Percentiles rank a stretch among this genome's conserved stretches.
These are phyloP conservation scores for Phytophthora sansomeana DNA, from an alignment of 352 stramenopile genomes.

Conservation along the genomic window DNA sequence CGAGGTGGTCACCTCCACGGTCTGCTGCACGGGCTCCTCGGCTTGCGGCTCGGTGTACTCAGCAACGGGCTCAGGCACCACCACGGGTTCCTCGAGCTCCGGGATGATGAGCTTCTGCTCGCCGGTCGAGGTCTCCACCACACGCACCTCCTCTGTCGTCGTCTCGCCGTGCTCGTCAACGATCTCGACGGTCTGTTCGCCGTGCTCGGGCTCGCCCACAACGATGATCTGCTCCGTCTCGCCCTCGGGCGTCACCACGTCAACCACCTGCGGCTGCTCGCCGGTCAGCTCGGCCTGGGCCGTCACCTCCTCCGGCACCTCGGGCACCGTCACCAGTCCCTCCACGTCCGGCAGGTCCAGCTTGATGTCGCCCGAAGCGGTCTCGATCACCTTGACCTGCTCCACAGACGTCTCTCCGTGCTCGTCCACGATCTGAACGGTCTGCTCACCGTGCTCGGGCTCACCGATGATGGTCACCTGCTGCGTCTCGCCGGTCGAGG, in stretches of 20 bases:
- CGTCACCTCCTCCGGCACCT: background rate
- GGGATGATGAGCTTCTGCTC: constrained; percentile 11
- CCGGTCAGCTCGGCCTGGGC: background rate
- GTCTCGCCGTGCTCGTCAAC: background rate
- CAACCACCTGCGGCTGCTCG: background rate
- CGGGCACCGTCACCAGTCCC: background rate
- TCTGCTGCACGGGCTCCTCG: background rate
- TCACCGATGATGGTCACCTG: constrained; percentile 5
- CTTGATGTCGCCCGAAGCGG: background rate
- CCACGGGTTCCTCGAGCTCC: constrained; percentile 12
- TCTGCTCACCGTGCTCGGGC: constrained; percentile 10
- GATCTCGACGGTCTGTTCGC: constrained; percentile 9
- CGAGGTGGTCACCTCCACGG: constrained; percentile 4
- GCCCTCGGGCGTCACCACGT: background rate
- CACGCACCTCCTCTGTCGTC: background rate
- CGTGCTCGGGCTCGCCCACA: constrained; percentile 1
- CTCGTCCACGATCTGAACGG: constrained; percentile 1
- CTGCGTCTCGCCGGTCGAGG: background rate
- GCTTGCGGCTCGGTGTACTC: background rate
- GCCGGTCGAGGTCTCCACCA: constrained; percentile 8
- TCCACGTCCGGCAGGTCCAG: background rate
- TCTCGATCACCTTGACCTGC: background rate
- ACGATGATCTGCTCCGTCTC: constrained; percentile 12
- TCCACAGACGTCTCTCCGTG: background rate
- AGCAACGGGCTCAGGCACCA: constrained; percentile 1